Percentiles rank a stretch among this genome's conserved stretches.
These are phyloP conservation scores for Phytophthora macrochlamydospora DNA, from an alignment of 352 stramenopile genomes.

Conservation along the genomic window DNA sequence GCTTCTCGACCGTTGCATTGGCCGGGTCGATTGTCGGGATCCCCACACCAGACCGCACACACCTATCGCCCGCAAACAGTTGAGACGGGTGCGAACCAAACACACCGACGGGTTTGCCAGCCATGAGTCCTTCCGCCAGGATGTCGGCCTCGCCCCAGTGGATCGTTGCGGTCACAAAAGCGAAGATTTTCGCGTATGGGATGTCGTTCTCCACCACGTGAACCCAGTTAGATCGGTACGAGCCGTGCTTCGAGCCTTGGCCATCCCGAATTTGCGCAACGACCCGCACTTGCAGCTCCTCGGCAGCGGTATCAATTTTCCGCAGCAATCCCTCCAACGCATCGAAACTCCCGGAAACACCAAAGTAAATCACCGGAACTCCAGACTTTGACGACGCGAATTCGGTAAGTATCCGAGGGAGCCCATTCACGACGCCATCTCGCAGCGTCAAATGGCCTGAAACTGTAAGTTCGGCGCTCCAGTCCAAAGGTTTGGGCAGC, in stretches of 20 bases:
- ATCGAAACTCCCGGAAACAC: conserved; percentile 18
- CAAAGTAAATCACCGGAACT: conserved; percentile 44
- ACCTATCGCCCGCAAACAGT: conserved; percentile 75
- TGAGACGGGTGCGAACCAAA: conserved; percentile 91
- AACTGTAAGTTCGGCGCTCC: conserved; percentile 41
- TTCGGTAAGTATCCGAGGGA: conserved; percentile 1
- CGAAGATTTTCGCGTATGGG: conserved; percentile 81
- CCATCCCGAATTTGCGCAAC: conserved; percentile 44
- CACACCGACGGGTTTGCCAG: conserved; percentile 83
- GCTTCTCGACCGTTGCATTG: conserved; percentile 58
- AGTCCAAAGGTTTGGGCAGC: conserved; percentile 44
- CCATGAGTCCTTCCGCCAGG: conserved; percentile 72
- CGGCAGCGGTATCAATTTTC: conserved; percentile 36
- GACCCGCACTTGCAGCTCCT: conserved; percentile 31
- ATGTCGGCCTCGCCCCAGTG: conserved; percentile 73
- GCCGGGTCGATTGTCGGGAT: conserved; percentile 58
- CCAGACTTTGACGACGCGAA: conserved; percentile 12
- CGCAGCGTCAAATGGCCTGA: conserved; percentile 37
- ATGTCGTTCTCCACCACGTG: conserved; percentile 25
- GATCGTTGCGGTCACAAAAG: conserved; percentile 73
- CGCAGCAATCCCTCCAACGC: conserved; percentile 34
- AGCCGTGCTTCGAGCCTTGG: background rate
- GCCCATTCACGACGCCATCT: background rate
- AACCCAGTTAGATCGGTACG: conserved; percentile 17
- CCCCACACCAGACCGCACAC: conserved; percentile 64